Base-by-base conservation (phyloP, 805 yeast genomes). In the Geotrichum ghanense region DNA sequence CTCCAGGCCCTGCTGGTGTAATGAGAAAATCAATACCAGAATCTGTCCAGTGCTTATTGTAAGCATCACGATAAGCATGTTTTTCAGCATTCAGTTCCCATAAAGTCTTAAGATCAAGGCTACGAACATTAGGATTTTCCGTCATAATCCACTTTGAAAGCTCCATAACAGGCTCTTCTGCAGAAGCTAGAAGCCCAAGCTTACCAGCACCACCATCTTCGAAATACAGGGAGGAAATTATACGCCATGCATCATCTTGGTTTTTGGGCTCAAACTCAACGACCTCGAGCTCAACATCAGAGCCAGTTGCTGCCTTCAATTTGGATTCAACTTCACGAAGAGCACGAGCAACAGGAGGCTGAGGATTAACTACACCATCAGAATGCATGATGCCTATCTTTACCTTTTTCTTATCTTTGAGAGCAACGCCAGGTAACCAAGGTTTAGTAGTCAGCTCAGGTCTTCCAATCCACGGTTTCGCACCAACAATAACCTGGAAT, bases 271-370 rank as follows among this genome's bases (percentile, higher is more conserved):
- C 65, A 68, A 75, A 69, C 41, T 71, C 72, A 45, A 75, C 64
- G 14, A 74, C 67, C 45, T 72, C 74, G 48, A 73, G 76, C 10
- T 81, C 80, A 14, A 70, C 70, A n/a, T 22, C 22, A 7, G 21
- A 6, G 19, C 14, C 6, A n/a, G 17, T 24, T 39, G 50, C 46
- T 2, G 25, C 42, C 43, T 39, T 42, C 6, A 53, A 48, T 20
- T 52, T 50, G 23, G 58, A 65, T 37, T 55, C 52, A 41, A 70
- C 50, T 20, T 51, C 53, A 19, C 54, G 63, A 49, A 76, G 37
- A 0, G 72, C 78, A 48, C 78, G 64, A 12, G 61, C 49, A 10
- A 74, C 63, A 3, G 76, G 77, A 7, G 79, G 75, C 22, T 72
- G 67, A 7, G 78, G 78, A 21, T 64, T 63, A 12, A 70, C 65